Conservation (phyloP, 2,329 filamentous ascomycete species). For the Verticillium tricorpus region DNA sequence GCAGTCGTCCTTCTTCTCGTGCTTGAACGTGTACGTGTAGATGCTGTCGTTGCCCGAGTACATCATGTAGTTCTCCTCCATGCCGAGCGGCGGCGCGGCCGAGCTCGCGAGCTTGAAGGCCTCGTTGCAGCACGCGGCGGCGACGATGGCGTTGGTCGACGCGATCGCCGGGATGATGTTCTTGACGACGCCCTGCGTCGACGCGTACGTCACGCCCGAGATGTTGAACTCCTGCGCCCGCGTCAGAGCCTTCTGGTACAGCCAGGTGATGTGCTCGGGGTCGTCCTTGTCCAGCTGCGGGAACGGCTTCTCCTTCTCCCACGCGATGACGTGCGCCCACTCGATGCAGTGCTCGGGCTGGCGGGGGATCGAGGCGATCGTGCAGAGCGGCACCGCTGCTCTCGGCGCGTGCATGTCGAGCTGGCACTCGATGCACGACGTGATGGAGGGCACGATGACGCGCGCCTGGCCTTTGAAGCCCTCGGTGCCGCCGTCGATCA, state of each 20-base stretch:
- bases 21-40: slow-evolving; percentile 96
- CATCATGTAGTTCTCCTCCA: slow-evolving; percentile 95
- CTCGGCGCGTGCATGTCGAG: slow-evolving; percentile 98
- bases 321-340: slow-evolving; percentile 98
- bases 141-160: slow-evolving; percentile 94
- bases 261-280: slow-evolving; percentile 95
- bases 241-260: slow-evolving; percentile 77
- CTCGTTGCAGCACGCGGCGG: slow-evolving; percentile 93
- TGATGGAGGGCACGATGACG: slow-evolving; percentile 87
- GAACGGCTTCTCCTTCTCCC: slow-evolving; percentile 82
- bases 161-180: slow-evolving; percentile 99
- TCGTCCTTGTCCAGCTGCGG: slow-evolving; percentile 90
- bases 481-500: slow-evolving; percentile 96
- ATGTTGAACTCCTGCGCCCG: slow-evolving; percentile 89
- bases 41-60: slow-evolving; percentile 94
- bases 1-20: slow-evolving; percentile 91
- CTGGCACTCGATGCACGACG: slow-evolving; percentile 96
- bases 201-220: slow-evolving; percentile 84
- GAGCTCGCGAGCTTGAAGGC: slow-evolving; percentile 89
- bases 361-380: slow-evolving; percentile 89
- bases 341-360: slow-evolving; percentile 98
- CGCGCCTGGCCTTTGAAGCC: slow-evolving; percentile 96
- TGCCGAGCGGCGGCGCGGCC: slow-evolving; percentile 73
- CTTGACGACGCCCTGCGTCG: slow-evolving; percentile 97
- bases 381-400: slow-evolving; percentile 93